Evolutionary conservation across 805 yeast species (phyloP), one percentile per base, ranked within the genome.

Genomic region (Candida sakaeoensis): DNA sequence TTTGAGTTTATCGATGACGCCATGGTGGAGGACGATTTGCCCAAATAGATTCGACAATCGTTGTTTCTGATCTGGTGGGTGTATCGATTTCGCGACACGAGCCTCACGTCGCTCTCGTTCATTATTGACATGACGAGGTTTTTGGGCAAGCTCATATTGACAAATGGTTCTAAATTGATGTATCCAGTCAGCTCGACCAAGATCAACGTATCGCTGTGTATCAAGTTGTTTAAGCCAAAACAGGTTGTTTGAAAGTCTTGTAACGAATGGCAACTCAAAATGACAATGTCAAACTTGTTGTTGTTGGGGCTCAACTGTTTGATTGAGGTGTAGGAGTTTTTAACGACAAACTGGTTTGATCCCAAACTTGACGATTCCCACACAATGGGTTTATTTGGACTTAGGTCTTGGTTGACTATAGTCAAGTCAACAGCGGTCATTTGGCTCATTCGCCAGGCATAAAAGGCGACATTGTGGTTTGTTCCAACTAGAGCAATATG

Each of bases 131-230:
- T 34, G 3, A 43, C 63, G 13, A 79, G 66, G 4, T 24, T 15
- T 5, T 21, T 27, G 3, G 22, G 6, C 9, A 36, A 18, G 8
- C 26, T 15, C 17, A 55, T 46, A 27, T 58, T 45, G 28, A 82
- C 72, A 54, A 83, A 83, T 6, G 85, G 84, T 56, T 85, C 91
- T 38, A 85, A 57, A 55, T 82, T 82, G 41, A 85, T 76, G 54
- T 75, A 84, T 3, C 87, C 86, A 2, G 87, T 77, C 36, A 81
- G 74, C 60, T 85, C 95, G 26, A 85, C 62, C 18, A 84, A 62
- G 2, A 85, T 61, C 24, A 79, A 63, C 18, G 88, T 72, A 55
- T 72, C 45, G 7, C 47, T 39, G 33, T 55, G 45, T 15, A 68
- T 43, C 37, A 43, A 56, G 3, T 62, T 60, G 19, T 43, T 47